phyloP scores from a whole-genome alignment of 441 rosid genomes.

The Geranium incanum region DNA sequence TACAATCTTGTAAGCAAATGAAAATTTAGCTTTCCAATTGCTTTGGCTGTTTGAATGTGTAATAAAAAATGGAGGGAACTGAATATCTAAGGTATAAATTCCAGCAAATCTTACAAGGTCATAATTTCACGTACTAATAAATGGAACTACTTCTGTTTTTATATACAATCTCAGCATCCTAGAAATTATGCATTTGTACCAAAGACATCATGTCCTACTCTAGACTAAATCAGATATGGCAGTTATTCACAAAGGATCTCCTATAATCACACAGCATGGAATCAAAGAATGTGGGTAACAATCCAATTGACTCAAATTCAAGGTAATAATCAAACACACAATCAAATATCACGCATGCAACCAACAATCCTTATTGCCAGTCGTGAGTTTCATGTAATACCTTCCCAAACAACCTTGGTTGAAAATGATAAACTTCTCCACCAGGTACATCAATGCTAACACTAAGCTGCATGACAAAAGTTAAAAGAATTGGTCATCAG shows the following conservation, averaged over 20 bases:
- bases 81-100: no score
- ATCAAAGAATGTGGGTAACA: background rate
- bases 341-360: background rate
- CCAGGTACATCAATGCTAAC: slow-evolving; percentile 57
- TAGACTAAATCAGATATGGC: background rate
- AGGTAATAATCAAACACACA: background rate
- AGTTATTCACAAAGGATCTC: no score
- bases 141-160: no score
- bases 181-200: background rate
- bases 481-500: background rate
- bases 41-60: no score
- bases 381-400: background rate
- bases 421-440: slow-evolving; percentile 66
- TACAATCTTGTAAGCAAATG: no score
- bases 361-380: background rate
- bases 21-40: no score
- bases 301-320: background rate
- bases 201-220: background rate
- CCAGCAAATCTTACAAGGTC: no score
- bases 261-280: background rate
- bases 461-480: slow-evolving; percentile 51
- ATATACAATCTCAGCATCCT: no score
- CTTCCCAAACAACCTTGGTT: slow-evolving; percentile 62
- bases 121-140: no score
- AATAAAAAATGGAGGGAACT: no score